phyloP scores from a whole-genome alignment of 2,329 filamentous ascomycete species.

The Alternaria hordeiaustralica region DNA sequence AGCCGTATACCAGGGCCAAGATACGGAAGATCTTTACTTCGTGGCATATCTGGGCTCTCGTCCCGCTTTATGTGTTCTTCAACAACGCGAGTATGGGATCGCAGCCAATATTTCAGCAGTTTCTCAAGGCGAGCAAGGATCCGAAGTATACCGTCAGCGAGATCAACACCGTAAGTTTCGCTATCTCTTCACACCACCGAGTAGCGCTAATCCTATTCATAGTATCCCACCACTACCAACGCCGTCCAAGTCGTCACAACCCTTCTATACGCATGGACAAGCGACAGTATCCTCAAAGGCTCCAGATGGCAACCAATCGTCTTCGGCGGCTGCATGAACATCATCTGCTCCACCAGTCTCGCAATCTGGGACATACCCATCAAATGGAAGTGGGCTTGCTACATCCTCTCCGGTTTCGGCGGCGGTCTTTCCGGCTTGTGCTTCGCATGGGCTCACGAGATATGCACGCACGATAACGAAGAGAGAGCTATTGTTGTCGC shows the following conservation, averaged over 20 bases:
- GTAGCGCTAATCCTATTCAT: not conserved
- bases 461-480: conserved; percentile 65
- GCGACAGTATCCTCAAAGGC: conserved; percentile 24
- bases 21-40: conserved; percentile 6
- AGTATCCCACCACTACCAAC: conserved; percentile 29
- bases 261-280: conserved; percentile 25
- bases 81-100: conserved; percentile 2
- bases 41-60: conserved; percentile 23
- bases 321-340: conserved; percentile 26
- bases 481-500: conserved; percentile 71
- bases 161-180: conserved; percentile 18
- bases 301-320: conserved; percentile 27
- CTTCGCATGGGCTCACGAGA: conserved; percentile 64
- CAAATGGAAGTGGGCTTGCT: conserved; percentile 70
- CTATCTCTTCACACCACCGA: too few relatives aligned
- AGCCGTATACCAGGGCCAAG: conserved; percentile 9
- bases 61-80: conserved; percentile 6
- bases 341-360: conserved; percentile 25
- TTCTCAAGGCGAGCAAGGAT: conserved; percentile 23
- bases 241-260: conserved; percentile 31
- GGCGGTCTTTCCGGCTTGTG: conserved; percentile 57
- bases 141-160: conserved; percentile 21
- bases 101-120: conserved; percentile 20
- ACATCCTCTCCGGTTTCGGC: conserved; percentile 59
- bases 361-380: conserved; percentile 13